Evolutionary conservation across 2,329 filamentous ascomycete species (phyloP).

Genomic region (Alternaria panax): DNA sequence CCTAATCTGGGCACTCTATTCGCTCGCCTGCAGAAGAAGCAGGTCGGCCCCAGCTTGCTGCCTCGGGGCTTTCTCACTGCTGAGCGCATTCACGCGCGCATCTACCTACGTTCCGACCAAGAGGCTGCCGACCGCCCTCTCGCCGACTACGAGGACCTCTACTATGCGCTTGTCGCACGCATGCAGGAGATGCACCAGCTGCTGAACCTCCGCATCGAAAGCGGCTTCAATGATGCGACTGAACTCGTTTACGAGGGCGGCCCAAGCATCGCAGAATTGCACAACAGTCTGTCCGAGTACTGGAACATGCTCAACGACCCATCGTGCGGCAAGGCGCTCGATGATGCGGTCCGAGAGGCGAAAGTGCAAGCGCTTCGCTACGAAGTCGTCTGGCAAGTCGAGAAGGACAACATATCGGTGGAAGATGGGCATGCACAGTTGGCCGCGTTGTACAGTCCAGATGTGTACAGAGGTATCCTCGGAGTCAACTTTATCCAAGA

Average conservation of each 20-base stretch:
- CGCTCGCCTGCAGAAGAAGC: conserved; percentile 45
- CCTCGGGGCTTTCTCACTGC: conserved; percentile 20
- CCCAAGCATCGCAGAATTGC: conserved; percentile 25
- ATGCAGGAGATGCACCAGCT: conserved; percentile 36
- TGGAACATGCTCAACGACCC: conserved; percentile 40
- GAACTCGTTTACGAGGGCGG: conserved; percentile 18
- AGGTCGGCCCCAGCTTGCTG: conserved; percentile 24
- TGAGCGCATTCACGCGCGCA: conserved; percentile 10
- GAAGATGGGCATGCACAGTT: conserved; percentile 23
- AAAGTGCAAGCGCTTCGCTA: conserved; percentile 26
- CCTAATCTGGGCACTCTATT: conserved; percentile 38
- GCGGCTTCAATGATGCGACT: conserved; percentile 30
- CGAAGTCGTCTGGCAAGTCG: conserved; percentile 23
- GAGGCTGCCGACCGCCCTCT: conserved; percentile 56
- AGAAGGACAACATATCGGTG: conserved; percentile 16
- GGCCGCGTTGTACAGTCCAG: conserved; percentile 24
- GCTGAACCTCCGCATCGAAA: conserved; percentile 32
- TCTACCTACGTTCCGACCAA: conserved; percentile 44
- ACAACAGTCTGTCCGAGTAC: conserved; percentile 24
- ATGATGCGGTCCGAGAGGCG: conserved; percentile 33
- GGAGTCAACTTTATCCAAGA: conserved; percentile 33
- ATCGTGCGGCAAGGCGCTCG: conserved; percentile 31
- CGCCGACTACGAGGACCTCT: conserved; percentile 45
- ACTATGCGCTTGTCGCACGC: conserved; percentile 38
- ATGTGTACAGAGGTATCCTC: conserved; percentile 17